A percentile compares a stretch with the other conserved stretches of the same genome.
Evolutionary conservation across 345 rosid species (phyloP).

Genomic region (Geranium rotundifolium): DNA sequence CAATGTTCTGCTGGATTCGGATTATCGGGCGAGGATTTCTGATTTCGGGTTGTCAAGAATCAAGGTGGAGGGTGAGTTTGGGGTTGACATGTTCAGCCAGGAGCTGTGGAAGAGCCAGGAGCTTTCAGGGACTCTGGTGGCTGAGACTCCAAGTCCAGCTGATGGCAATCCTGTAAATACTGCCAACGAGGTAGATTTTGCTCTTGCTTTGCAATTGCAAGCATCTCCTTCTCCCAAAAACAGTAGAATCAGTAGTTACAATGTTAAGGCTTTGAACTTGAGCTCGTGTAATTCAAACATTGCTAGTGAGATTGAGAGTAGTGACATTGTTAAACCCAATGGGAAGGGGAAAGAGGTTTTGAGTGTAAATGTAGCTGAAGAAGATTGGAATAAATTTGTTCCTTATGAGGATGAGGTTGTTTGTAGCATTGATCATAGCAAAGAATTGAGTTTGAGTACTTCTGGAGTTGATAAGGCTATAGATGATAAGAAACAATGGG

Average conservation of each 20-base stretch:
- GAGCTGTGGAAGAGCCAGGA: slow-evolving; percentile 80
- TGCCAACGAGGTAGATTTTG: slow-evolving; percentile 71
- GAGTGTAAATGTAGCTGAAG: slow-evolving; percentile 29
- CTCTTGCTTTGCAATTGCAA: slow-evolving; percentile 86
- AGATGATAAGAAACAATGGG: slow-evolving; percentile 61
- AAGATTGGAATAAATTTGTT: slow-evolving; percentile 54
- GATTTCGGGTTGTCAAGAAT: slow-evolving; percentile 92
- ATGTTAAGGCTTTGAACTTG: slow-evolving; percentile 45
- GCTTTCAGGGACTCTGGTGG: slow-evolving; percentile 47
- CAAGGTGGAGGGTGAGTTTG: slow-evolving; percentile 70
- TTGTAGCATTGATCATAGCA: slow-evolving; percentile 30
- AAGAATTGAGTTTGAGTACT: slow-evolving; percentile 44
- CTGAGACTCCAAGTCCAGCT: slow-evolving; percentile 33
- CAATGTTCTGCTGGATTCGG: slow-evolving; percentile 80
- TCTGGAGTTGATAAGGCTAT: slow-evolving; percentile 33
- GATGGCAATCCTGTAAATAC: slow-evolving; percentile 39
- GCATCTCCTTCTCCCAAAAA: slow-evolving; percentile 85
- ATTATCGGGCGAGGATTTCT: slow-evolving; percentile 70
- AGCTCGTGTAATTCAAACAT: slow-evolving; percentile 35
- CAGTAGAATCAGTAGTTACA: slow-evolving; percentile 36
- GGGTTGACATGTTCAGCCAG: slow-evolving; percentile 75
- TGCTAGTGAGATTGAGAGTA: slow-evolving; percentile 26
- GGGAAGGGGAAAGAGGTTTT: slow-evolving; percentile 74
- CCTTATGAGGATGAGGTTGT: slow-evolving; percentile 42
- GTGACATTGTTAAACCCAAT: slow-evolving; percentile 18